Evolutionary conservation across 2,329 filamentous ascomycete species (phyloP).

Genomic region (Penicillium polonicum): DNA sequence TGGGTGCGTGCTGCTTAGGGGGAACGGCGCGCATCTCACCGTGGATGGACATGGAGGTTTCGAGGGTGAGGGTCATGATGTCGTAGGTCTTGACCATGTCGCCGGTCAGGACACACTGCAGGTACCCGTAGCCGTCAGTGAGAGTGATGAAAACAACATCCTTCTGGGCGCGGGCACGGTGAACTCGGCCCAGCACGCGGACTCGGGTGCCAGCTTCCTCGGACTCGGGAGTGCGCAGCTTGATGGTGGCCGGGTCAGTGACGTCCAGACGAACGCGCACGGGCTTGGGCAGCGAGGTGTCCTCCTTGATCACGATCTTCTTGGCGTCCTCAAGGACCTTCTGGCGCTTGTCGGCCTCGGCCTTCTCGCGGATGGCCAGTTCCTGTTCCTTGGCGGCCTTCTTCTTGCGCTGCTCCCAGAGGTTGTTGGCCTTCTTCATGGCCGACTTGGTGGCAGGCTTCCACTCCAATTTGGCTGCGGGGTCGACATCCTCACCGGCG

Average conservation of each 20-base stretch:
- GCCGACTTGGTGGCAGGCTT: slow-evolving; percentile 81
- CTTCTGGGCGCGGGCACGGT: slow-evolving; percentile 78
- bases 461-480: slow-evolving; percentile 66
- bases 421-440: slow-evolving; percentile 77
- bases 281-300: slow-evolving; percentile 69
- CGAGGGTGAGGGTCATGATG: slow-evolving; percentile 77
- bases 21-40: slow-evolving; percentile 84
- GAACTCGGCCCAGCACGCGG: slow-evolving; percentile 77
- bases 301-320: slow-evolving; percentile 70
- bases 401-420: slow-evolving; percentile 74
- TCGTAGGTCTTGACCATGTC: slow-evolving; percentile 90
- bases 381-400: slow-evolving; percentile 78
- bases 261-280: slow-evolving; percentile 73
- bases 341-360: slow-evolving; percentile 68
- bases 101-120: slow-evolving; percentile 82
- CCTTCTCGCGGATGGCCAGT: slow-evolving; percentile 67
- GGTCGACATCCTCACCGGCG: slow-evolving; percentile 62
- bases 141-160: slow-evolving; percentile 84
- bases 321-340: slow-evolving; percentile 78
- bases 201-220: slow-evolving; percentile 69
- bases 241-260: slow-evolving; percentile 60
- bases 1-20: slow-evolving; percentile 72
- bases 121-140: slow-evolving; percentile 75
- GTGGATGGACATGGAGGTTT: slow-evolving; percentile 80
- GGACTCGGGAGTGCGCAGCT: slow-evolving; percentile 55